Evolutionary conservation across 148 eudicot genomes (phyloP).

Genomic region (Persicaria maculosa): DNA sequence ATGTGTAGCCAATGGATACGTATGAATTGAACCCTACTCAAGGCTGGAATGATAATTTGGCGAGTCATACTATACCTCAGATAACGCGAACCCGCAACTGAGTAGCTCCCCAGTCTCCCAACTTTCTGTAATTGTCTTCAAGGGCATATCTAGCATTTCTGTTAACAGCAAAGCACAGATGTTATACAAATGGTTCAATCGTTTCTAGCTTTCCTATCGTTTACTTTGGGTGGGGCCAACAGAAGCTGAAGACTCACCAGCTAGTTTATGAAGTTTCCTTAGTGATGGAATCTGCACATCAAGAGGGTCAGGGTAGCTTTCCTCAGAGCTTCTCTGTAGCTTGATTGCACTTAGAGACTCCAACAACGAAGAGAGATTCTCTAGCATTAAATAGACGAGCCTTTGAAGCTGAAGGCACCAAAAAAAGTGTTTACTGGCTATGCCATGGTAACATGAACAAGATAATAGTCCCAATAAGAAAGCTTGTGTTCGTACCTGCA

Average conservation of each 20-base stretch:
- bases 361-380: constrained; percentile 59
- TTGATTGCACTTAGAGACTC: constrained; percentile 40
- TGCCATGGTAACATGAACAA: not conserved
- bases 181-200: not conserved
- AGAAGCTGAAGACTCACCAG: constrained; percentile 34
- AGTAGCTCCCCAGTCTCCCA: constrained; percentile 91
- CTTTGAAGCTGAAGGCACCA: constrained; percentile 61
- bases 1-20: not conserved
- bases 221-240: not conserved
- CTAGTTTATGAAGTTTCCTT: constrained; percentile 57
- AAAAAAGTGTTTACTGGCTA: not conserved
- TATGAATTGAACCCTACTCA: not conserved
- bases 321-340: constrained; percentile 36
- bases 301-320: constrained; percentile 27
- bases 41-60: not conserved
- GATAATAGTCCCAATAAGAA: not conserved
- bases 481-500: constrained; percentile 46
- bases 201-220: not conserved
- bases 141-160: constrained; percentile 89
- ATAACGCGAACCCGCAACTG: constrained; percentile 53
- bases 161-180: constrained; percentile 10
- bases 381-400: constrained; percentile 64
- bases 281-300: constrained; percentile 61
- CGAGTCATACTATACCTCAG: constrained; percentile 56
- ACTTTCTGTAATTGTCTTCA: constrained; percentile 72